Base-by-base conservation (phyloP, 2,329 filamentous ascomycete species). In the Exophiala sp. region DNA sequence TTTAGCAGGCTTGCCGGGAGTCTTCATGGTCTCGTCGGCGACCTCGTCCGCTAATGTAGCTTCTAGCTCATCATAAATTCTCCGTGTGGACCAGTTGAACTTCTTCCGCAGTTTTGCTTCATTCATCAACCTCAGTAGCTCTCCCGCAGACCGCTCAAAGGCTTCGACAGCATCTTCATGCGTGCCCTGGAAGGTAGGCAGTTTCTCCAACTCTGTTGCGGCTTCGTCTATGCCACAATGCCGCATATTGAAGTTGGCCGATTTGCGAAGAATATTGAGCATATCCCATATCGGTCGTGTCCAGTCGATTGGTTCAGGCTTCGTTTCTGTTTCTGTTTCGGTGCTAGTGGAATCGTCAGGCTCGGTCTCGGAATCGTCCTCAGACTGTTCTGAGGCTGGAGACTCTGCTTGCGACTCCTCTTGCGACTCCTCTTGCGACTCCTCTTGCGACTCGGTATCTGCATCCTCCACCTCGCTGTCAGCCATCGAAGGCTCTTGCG, bases 361-460 rank as follows among this genome's bases (percentile, higher is more conserved):
- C 16, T 39, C 38, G 14, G 36, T 45, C 43, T 56, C 36, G 12
- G 58, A 56, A 32, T 50, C 68, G 68, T 33, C 68, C 66, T 50
- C 69, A 63, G 29, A 66, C 62, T 50, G 5, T 5, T 29, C 24
- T 8, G 24, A 29, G 7, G 24, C 24, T 29, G 24, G 24, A 29
- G 58, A 57, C 16, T 39, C 38, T 21, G 36, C 48, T 46, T 56
- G 35, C 11, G 58, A 56, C 34, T 50, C 68, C 68, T 33, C 68
- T 66, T 50, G 69, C 63, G 29, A 66, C 62, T 50, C 69, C n/a
- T n/a, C 48, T 46, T 56, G 35, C 11, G 58, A 56, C 34, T 50
- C 68, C 68, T 33, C 68, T 66, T 50, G 69, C 63, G 29, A 66
- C 62, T 50, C 69, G 64, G 32, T 45, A 9, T 45, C 54, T 11